Evolutionary conservation across 305 asterid genomes (phyloP).

Genomic region (Solanum hybrid): DNA sequence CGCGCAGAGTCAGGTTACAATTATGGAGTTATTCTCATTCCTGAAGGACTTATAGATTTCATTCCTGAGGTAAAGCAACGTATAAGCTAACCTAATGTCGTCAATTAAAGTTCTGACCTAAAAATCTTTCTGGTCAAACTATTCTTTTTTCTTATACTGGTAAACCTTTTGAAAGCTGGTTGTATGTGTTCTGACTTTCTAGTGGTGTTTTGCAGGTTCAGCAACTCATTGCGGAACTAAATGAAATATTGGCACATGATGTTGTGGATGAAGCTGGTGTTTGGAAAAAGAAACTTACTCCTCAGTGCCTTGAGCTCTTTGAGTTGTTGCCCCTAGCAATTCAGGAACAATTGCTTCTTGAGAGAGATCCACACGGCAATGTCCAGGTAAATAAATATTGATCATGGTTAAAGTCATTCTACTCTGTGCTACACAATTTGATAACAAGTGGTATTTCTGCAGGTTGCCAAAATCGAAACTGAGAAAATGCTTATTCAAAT

Average conservation of each 20-base stretch:
- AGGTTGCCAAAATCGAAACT: constrained; percentile 97
- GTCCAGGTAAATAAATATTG: constrained; percentile 52
- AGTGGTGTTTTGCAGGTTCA: constrained; percentile 60
- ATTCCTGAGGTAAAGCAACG: constrained; percentile 73
- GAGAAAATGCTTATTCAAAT: constrained; percentile 98
- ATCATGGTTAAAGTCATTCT: not conserved
- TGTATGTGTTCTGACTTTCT: not conserved
- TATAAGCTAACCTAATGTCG: not conserved
- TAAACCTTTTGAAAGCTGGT: not conserved
- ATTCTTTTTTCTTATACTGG: not conserved
- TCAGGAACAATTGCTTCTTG: constrained; percentile 93
- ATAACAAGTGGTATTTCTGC: constrained; percentile 8
- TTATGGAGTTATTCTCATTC: constrained; percentile 95
- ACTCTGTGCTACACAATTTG: not conserved
- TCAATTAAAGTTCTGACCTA: not conserved
- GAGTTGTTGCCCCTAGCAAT: constrained; percentile 77
- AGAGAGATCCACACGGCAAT: constrained; percentile 99
- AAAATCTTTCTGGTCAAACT: not conserved
- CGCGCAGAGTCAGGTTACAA: constrained; percentile 81
- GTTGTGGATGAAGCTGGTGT: constrained; percentile 82
- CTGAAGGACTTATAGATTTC: constrained; percentile 96
- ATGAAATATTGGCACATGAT: constrained; percentile 95
- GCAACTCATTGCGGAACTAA: constrained; percentile 82
- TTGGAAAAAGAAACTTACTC: constrained; percentile 75
- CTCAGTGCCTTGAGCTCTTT: constrained; percentile 69